phyloP scores from a whole-genome alignment of 176 grass and related monocot genomes.

The Puya raimondii region DNA sequence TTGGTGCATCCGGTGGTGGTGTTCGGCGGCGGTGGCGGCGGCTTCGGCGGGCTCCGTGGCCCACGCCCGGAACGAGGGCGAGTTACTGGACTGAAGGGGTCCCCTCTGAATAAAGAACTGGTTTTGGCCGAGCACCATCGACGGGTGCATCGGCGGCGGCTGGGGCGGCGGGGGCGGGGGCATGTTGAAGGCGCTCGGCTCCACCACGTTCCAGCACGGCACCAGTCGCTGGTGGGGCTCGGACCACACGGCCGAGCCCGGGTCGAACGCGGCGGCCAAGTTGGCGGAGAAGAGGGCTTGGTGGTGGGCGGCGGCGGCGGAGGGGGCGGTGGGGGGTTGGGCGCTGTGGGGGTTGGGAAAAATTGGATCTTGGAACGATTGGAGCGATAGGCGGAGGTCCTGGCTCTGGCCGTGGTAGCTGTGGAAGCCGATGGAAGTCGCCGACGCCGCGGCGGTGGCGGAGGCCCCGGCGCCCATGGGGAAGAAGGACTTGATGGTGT shows the following conservation, averaged over 20 bases:
- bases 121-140: slow-evolving; percentile 1
- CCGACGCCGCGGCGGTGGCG: slow-evolving; percentile 34
- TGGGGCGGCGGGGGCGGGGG: slow-evolving; percentile 41
- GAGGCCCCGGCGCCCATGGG: slow-evolving; percentile 52
- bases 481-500: slow-evolving; percentile 99
- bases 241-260: slow-evolving; percentile 44
- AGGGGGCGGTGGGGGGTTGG: slow-evolving; percentile 33
- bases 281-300: slow-evolving; percentile 36
- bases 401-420: slow-evolving; percentile 57
- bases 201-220: slow-evolving; percentile 58
- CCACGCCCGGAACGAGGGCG: slow-evolving; percentile 9
- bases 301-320: slow-evolving; percentile 23
- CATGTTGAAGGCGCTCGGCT: slow-evolving; percentile 43
- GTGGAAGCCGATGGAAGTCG: slow-evolving; percentile 61
- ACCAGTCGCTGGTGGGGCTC: slow-evolving; percentile 53
- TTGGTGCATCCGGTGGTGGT: slow-evolving; percentile 3
- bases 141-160: slow-evolving; percentile 48
- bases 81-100: slow-evolving; percentile 31
- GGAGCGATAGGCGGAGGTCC: slow-evolving; percentile 80
- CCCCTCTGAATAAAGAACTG: slow-evolving; percentile 18
- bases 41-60: slow-evolving; percentile 2
- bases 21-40: not conserved
- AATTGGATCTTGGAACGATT: slow-evolving; percentile 68
- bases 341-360: slow-evolving; percentile 47
- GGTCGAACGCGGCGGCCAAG: slow-evolving; percentile 39